phyloP scores from a whole-genome alignment of 2,329 filamentous ascomycete species.

The Mollisiaceae sp. region DNA sequence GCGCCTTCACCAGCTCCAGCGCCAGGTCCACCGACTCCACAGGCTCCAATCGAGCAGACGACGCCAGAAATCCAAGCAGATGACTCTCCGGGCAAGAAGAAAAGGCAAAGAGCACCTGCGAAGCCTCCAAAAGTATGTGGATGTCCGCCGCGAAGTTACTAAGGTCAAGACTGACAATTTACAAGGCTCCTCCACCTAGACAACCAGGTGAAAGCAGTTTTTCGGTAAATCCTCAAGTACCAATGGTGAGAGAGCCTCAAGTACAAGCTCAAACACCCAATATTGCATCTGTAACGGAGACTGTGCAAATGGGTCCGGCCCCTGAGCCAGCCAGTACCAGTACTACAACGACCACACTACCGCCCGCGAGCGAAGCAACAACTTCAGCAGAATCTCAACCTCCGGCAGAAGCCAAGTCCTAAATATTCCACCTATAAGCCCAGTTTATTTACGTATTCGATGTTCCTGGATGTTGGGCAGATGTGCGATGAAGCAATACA shows the following conservation, averaged over 20 bases:
- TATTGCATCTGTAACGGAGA: background rate
- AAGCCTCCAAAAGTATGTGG: conserved; percentile 31
- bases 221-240: conserved; percentile 16
- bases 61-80: background rate
- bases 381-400: conserved; percentile 6
- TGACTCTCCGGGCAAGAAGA: conserved; percentile 34
- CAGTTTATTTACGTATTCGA: background rate
- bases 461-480: background rate
- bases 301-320: conserved; percentile 3
- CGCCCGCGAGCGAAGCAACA: conserved; percentile 4
- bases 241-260: conserved; percentile 7
- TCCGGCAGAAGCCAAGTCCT: background rate
- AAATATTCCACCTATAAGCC: background rate
- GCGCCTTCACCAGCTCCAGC: conserved; percentile 14
- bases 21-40: conserved; percentile 11
- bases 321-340: background rate
- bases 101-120: conserved; percentile 24
- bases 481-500: background rate
- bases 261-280: background rate
- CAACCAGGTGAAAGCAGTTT: conserved; percentile 34
- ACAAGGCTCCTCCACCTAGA: conserved; percentile 6
- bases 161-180: conserved; percentile 1
- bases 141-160: background rate
- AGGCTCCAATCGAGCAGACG: conserved; percentile 17
- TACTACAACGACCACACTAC: background rate